Base-by-base conservation (phyloP, 805 yeast genomes). In the Sugiyamaella qingdaonensis region DNA sequence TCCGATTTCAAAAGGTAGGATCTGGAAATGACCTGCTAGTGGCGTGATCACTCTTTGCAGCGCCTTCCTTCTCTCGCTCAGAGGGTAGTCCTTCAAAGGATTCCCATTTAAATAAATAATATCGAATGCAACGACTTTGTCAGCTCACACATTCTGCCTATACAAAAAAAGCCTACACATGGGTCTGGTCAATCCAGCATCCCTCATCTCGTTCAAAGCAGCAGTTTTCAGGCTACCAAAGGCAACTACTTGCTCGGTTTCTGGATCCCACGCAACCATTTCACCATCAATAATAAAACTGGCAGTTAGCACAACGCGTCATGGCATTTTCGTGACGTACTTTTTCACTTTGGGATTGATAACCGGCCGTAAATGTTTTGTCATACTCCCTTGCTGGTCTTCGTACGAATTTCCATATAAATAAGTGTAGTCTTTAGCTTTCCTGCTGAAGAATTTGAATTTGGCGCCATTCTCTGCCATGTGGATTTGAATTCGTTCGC, bases 401-500 rank as follows among this genome's bases (percentile, higher is more conserved):
- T 72, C 68, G 18, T 64, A 64, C 46, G 75, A 72, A 11, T 68
- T 70, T 1, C 96, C 96, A 63, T 88, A 91, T 10, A 84, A 69
- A 51, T 77, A 68, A 0, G 95, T 81, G 62, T 82, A 88, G 60
- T 90, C 96, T 49, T 80, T 81, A 8, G 86, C 86, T 46, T 82
- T 77, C 59, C 96, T 75, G 49, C 88, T 82, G 63, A 68, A 84
- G 63, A 76, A 84, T 55, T 72, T 73, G 64, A 78, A 78, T 33
- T 54, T 55, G 36, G 62, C 61, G 10, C 78, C 84, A 54, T 64
- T 64, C 8, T 79, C 69, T 42, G 73, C 66, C 71, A 82, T 80
- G 65, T 92, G 99, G 45, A 90, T 59, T 51, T 88, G 84, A 61
- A 88, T 81, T 59, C 99, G 71, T 67, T 92, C 97, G 2, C 98